Evolutionary conservation across 2,329 filamentous ascomycete species (phyloP).

Genomic region (Trichoderma breve): DNA sequence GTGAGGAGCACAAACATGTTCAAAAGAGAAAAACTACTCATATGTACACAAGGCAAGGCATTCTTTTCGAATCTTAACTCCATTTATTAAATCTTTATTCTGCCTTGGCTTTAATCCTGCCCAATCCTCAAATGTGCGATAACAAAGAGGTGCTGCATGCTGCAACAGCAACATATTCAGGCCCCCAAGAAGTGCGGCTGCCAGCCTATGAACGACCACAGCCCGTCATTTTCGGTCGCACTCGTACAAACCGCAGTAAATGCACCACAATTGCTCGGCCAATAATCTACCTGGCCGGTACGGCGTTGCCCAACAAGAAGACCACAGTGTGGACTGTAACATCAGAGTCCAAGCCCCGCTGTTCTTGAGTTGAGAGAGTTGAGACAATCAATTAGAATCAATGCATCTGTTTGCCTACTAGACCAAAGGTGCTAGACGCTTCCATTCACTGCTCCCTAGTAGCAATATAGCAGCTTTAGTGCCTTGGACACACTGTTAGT

Average conservation of each 20-base stretch:
- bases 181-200: not conserved
- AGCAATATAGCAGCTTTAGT: not conserved
- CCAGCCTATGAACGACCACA: not conserved
- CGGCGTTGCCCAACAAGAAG: not conserved
- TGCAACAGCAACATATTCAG: not conserved
- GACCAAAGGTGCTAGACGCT: not conserved
- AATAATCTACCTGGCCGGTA: not conserved
- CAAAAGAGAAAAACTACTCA: not conserved
- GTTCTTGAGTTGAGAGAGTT: not conserved
- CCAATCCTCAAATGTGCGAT: not conserved
- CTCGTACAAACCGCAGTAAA: not conserved
- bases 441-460: not conserved
- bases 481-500: not conserved
- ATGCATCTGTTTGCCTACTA: not conserved
- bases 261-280: not conserved
- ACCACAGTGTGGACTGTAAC: not conserved
- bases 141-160: not conserved
- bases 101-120: constrained; percentile 2
- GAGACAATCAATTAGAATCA: not conserved
- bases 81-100: not conserved
- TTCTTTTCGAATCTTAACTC: not conserved
- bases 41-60: not conserved
- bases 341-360: not conserved
- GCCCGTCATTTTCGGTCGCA: not conserved
- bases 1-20: not conserved